Evolutionary conservation across 305 asterid species (phyloP).

Genomic region (Petunia hybrid): DNA sequence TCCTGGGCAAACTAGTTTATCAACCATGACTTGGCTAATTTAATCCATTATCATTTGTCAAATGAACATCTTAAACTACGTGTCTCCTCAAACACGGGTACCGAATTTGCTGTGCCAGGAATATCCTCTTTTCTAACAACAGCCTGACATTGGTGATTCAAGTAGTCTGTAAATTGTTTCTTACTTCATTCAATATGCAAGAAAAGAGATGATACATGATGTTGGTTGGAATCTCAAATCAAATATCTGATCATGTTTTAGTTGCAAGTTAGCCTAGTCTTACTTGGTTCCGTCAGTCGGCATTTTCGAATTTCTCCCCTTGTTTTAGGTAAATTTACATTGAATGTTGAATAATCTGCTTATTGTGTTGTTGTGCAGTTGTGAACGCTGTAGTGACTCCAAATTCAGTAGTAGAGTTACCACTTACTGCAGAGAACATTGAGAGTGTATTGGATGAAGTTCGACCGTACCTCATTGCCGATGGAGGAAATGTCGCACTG

Average conservation of each 20-base stretch:
- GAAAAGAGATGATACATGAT: background rate
- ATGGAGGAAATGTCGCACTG: constrained; percentile 92
- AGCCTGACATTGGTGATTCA: background rate
- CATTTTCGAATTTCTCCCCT: background rate
- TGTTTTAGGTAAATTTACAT: background rate
- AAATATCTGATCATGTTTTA: background rate
- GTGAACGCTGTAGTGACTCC: constrained; percentile 77
- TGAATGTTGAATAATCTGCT: background rate
- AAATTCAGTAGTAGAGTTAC: constrained; percentile 71
- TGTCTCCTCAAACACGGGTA: background rate
- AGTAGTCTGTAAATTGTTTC: background rate
- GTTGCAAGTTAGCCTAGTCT: background rate
- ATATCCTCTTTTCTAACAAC: background rate
- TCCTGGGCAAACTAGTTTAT: too few relatives aligned
- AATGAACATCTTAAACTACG: background rate
- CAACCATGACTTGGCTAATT: too few relatives aligned
- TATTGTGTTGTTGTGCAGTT: constrained; percentile 46
- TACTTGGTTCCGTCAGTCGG: background rate
- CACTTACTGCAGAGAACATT: constrained; percentile 85
- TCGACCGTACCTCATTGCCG: constrained; percentile 90
- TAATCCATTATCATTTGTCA: background rate
- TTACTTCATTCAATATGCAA: background rate
- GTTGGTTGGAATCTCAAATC: background rate
- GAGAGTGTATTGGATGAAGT: constrained; percentile 89
- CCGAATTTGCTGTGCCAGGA: background rate